Conservation (phyloP, 495 filamentous ascomycete genomes). For the Ramalina peruviana region DNA sequence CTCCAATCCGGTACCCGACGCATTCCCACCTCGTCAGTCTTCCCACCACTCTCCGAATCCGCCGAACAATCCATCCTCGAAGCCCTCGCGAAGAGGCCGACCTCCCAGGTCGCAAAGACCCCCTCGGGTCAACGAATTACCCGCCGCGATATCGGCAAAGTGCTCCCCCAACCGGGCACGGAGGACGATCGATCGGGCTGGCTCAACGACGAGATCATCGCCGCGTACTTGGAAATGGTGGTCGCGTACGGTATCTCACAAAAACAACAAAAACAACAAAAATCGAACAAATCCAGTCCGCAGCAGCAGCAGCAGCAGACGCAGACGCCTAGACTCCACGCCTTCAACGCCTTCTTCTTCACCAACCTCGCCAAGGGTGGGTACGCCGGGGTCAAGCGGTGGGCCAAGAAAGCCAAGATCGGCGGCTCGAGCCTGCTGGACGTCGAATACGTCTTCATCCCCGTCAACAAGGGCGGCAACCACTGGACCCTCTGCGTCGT, state of each 20-base stretch:
- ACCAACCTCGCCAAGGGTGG: slow-evolving; percentile 40
- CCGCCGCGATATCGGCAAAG: slow-evolving; percentile 47
- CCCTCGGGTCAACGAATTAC: slow-evolving; percentile 42
- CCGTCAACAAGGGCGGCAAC: slow-evolving; percentile 33
- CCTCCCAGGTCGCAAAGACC: slow-evolving; percentile 27
- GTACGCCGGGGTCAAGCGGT: slow-evolving; percentile 32
- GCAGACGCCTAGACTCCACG: slow-evolving; percentile 48
- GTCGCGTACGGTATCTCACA: slow-evolving; percentile 33
- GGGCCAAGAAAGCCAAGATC: slow-evolving; percentile 43
- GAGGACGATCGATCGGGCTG: slow-evolving; percentile 33
- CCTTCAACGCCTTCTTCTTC: slow-evolving; percentile 63
- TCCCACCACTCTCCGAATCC: slow-evolving; percentile 28
- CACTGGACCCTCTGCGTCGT: slow-evolving; percentile 60
- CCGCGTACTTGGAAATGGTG: slow-evolving; percentile 46
- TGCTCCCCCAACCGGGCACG: slow-evolving; percentile 19
- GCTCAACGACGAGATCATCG: slow-evolving; percentile 79
- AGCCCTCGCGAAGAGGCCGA: slow-evolving; percentile 6
- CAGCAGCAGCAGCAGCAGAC: slow-evolving; percentile 23
- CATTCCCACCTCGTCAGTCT: slow-evolving; percentile 10
- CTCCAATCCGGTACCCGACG: slow-evolving; percentile 5
- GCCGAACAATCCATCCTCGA: neutral
- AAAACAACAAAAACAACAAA: slow-evolving; percentile 32
- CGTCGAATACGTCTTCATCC: slow-evolving; percentile 48
- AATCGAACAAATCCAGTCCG: slow-evolving; percentile 15
- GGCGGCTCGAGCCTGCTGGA: slow-evolving; percentile 37